Percentiles rank a stretch among this genome's conserved stretches.
phyloP scores from a whole-genome alignment of 2,329 filamentous ascomycete species.

The Beauveria rudraprayagi region DNA sequence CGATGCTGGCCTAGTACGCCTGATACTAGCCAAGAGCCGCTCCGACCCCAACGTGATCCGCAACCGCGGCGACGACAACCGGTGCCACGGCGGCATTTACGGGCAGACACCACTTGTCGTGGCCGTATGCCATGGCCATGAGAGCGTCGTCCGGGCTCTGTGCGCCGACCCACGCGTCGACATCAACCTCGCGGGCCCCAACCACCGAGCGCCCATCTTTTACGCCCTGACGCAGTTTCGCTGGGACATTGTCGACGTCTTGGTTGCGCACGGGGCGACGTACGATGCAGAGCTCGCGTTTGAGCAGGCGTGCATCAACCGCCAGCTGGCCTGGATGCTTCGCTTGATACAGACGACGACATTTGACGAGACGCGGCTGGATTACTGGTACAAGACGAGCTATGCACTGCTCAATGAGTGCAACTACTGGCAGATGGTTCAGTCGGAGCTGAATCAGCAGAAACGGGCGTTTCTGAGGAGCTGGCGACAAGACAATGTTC shows the following conservation, averaged over 20 bases:
- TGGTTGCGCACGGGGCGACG: background rate
- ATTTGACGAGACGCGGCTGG: background rate
- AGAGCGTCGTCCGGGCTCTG: background rate
- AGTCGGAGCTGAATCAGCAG: background rate
- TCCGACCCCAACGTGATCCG: background rate
- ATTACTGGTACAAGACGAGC: background rate
- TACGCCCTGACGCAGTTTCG: background rate
- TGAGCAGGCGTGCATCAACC: background rate
- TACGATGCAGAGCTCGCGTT: background rate
- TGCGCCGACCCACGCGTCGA: background rate
- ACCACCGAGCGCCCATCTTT: background rate
- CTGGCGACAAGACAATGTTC: background rate
- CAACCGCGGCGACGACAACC: background rate
- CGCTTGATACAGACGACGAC: background rate
- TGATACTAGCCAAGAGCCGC: background rate
- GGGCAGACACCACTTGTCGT: background rate
- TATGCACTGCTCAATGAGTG: background rate
- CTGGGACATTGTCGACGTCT: background rate
- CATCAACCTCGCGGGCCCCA: background rate
- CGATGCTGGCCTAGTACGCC: background rate
- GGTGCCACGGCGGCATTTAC: background rate
- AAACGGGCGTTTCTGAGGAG: background rate
- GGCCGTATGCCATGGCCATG: background rate
- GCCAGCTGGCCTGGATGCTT: background rate
- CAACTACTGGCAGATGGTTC: background rate